These are phyloP conservation scores for Cardamine occulta DNA, from an alignment of 345 rosid genomes.

Conservation along the genomic window DNA sequence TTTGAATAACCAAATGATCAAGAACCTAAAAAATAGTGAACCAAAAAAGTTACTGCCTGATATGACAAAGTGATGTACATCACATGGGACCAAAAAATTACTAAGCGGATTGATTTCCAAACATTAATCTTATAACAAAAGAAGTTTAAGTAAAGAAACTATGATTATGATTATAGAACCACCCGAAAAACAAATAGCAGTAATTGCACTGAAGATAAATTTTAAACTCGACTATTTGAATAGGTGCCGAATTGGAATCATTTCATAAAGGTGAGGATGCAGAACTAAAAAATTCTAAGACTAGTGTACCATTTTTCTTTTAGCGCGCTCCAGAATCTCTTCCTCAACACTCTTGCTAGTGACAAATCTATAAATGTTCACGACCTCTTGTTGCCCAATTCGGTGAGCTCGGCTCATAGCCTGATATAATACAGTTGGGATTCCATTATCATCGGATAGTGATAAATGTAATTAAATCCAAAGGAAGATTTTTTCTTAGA, in stretches of 20 bases:
- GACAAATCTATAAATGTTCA: conserved; percentile 97
- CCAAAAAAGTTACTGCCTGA: conserved; percentile 27
- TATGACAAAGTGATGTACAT: background rate
- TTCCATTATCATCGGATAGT: conserved; percentile 17
- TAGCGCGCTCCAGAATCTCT: conserved; percentile 97
- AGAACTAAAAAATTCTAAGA: conserved; percentile 20
- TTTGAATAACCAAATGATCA: conserved; percentile 98
- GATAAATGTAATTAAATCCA: conserved; percentile 17
- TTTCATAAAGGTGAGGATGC: conserved; percentile 26
- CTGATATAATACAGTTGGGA: conserved; percentile 50
- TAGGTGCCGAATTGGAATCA: background rate
- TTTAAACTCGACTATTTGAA: background rate
- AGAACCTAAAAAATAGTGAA: conserved; percentile 66
- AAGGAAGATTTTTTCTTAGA: conserved; percentile 1
- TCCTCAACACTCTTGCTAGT: conserved; percentile 99
- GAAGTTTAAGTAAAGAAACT: background rate
- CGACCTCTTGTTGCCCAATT: conserved; percentile 99
- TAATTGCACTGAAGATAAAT: conserved; percentile 1
- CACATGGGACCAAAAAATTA: background rate
- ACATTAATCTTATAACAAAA: conserved; percentile 20
- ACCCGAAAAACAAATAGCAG: background rate
- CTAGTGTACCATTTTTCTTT: conserved; percentile 87
- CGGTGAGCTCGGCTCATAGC: conserved; percentile 99
- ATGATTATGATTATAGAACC: background rate
- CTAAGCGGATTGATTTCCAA: conserved; percentile 2